These are phyloP conservation scores for Entomophthora muscae DNA, from an alignment of 371 early-diverging fungal species.

Conservation along the genomic window DNA sequence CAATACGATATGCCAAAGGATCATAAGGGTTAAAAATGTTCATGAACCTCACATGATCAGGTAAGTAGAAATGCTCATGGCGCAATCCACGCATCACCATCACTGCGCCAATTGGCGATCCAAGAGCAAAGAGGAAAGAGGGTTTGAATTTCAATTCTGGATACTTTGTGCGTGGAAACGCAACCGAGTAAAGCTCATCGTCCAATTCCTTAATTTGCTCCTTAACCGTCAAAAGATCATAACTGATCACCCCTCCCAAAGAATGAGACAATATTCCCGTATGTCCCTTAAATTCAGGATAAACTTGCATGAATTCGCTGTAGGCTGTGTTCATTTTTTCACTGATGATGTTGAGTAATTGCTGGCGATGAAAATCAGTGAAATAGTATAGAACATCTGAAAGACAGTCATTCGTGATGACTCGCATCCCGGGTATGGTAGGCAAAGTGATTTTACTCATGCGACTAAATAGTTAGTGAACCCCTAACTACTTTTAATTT, in stretches of 20 bases:
- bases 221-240: conserved; percentile 16
- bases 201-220: neutral
- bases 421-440: conserved; percentile 8
- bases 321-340: conserved; percentile 18
- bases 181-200: neutral
- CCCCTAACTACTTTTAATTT: neutral
- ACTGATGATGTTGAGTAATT: conserved; percentile 19
- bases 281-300: conserved; percentile 22
- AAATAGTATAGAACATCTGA: conserved; percentile 11
- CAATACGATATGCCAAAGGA: conserved; percentile 25
- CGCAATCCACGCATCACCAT: conserved; percentile 25
- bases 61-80: conserved; percentile 15
- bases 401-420: conserved; percentile 36
- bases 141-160: conserved; percentile 20
- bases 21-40: conserved; percentile 29
- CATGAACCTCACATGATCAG: conserved; percentile 14
- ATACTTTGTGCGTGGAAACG: conserved; percentile 11
- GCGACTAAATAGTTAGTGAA: neutral
- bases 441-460: conserved; percentile 8
- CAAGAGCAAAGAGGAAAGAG: conserved; percentile 18
- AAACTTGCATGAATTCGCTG: conserved; percentile 13
- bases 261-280: conserved; percentile 20
- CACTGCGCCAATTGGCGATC: conserved; percentile 25
- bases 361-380: conserved; percentile 15
- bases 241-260: conserved; percentile 26